These are phyloP conservation scores for Nannizziopsis barbatae DNA, from an alignment of 2,329 filamentous ascomycete genomes.

Conservation along the genomic window DNA sequence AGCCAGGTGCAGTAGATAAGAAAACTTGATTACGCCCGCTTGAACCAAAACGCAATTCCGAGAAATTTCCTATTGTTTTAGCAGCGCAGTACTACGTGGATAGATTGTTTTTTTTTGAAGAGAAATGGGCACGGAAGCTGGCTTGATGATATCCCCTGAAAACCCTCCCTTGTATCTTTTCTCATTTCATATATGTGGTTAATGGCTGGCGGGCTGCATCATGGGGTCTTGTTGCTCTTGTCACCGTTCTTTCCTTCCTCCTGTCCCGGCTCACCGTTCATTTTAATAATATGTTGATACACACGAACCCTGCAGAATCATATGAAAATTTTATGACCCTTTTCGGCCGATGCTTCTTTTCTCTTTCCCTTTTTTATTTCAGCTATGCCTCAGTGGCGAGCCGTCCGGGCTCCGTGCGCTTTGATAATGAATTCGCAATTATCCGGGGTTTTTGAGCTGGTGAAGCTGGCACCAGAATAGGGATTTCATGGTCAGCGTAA, in stretches of 20 bases:
- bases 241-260: not conserved
- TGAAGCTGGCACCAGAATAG: too few relatives aligned
- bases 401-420: not conserved
- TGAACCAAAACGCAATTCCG: not conserved
- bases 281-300: constrained; percentile 2
- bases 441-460: too few relatives aligned
- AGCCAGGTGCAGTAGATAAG: constrained; percentile 54
- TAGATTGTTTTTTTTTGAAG: constrained; percentile 3
- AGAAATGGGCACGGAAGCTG: not conserved
- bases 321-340: not conserved
- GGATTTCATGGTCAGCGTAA: too few relatives aligned
- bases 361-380: not conserved
- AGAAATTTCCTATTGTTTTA: not conserved
- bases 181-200: not conserved
- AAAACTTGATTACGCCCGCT: not conserved
- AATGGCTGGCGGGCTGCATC: constrained; percentile 4
- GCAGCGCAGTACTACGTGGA: not conserved
- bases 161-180: not conserved
- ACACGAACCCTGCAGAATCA: not conserved
- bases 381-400: not conserved
- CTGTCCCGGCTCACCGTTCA: not conserved
- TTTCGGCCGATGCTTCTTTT: not conserved
- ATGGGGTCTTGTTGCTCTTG: not conserved
- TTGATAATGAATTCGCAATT: too few relatives aligned
- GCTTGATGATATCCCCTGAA: constrained; percentile 6